Conservation (phyloP, 1,284 basidiomycete species). For the Polyporus tsugae region DNA sequence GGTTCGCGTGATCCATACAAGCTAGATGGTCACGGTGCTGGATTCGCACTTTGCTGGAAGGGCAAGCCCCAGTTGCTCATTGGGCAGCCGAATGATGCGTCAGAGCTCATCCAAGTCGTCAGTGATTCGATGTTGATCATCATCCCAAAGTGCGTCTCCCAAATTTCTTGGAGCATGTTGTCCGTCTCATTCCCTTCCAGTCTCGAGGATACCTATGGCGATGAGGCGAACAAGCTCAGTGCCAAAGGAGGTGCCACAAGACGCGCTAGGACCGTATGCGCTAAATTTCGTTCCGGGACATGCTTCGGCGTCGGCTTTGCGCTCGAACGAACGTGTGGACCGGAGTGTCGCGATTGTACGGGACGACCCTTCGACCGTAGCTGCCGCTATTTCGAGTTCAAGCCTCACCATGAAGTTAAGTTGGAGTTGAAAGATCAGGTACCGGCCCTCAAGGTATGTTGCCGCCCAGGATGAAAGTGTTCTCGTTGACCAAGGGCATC, state of each 20-base stretch:
- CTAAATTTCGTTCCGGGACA: conserved; percentile 89
- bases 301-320: conserved; percentile 89
- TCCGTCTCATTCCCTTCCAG: conserved; percentile 27
- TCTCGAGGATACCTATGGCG: conserved; percentile 42
- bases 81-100: conserved; percentile 77
- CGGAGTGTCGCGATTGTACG: conserved; percentile 73
- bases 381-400: conserved; percentile 87
- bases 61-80: conserved; percentile 81
- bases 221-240: conserved; percentile 32
- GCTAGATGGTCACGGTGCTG: conserved; percentile 81
- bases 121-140: conserved; percentile 85
- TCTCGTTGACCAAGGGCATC: conserved; percentile 5
- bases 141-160: conserved; percentile 73
- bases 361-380: conserved; percentile 76
- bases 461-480: not conserved
- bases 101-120: conserved; percentile 86
- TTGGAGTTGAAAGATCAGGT: conserved; percentile 60
- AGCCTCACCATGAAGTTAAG: conserved; percentile 84
- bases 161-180: not conserved
- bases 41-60: conserved; percentile 90
- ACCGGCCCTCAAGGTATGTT: conserved; percentile 61
- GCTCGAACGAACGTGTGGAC: conserved; percentile 86
- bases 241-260: conserved; percentile 33
- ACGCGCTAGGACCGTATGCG: conserved; percentile 65
- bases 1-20: conserved; percentile 88